phyloP scores from a whole-genome alignment of 2,329 filamentous ascomycete species.

The Ceratocystiopsis minuta region DNA sequence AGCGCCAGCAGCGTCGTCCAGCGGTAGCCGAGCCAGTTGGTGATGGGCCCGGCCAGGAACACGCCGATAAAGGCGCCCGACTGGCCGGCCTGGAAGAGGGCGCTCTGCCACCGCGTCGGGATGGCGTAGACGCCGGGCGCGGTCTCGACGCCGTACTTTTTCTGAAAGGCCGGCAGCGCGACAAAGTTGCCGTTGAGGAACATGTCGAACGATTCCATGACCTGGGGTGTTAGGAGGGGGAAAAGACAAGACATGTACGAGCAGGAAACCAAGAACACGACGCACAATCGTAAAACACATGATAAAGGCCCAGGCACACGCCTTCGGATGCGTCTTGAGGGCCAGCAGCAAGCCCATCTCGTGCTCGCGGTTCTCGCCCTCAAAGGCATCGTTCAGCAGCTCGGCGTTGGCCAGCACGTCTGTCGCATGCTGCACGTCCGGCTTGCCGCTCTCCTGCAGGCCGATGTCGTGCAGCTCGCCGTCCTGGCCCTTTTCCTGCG shows the following conservation, averaged over 20 bases:
- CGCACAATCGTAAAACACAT: slow-evolving; percentile 22
- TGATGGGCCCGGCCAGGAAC: slow-evolving; percentile 39
- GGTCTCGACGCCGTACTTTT: slow-evolving; percentile 25
- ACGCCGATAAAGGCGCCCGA: slow-evolving; percentile 42
- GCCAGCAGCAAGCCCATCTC: slow-evolving; percentile 17
- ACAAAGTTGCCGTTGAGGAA: slow-evolving; percentile 44
- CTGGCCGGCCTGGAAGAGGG: slow-evolving; percentile 35
- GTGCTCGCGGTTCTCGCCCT: slow-evolving; percentile 30
- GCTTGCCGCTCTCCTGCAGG: slow-evolving; percentile 1
- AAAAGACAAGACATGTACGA: slow-evolving; percentile 7
- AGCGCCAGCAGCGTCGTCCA: slow-evolving; percentile 36
- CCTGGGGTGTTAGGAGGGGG: slow-evolving; percentile 19
- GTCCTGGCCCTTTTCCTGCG: too few relatives aligned
- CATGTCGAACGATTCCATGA: slow-evolving; percentile 47
- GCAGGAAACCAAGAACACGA: slow-evolving; percentile 8
- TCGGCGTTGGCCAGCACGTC: slow-evolving; percentile 26
- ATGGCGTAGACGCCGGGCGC: slow-evolving; percentile 20
- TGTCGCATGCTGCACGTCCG: slow-evolving; percentile 32
- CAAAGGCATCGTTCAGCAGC: slow-evolving; percentile 28
- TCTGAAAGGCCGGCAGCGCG: slow-evolving; percentile 28
- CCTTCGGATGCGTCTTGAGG: slow-evolving; percentile 17
- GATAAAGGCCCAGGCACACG: slow-evolving; percentile 20
- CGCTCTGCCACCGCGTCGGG: slow-evolving; percentile 36
- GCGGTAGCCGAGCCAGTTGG: slow-evolving; percentile 39
- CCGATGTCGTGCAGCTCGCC: too few relatives aligned